Percentiles rank a stretch among this genome's conserved stretches.
These are phyloP conservation scores for Yamadazyma friedrichii DNA, from an alignment of 1,139 yeast species.

Conservation along the genomic window DNA sequence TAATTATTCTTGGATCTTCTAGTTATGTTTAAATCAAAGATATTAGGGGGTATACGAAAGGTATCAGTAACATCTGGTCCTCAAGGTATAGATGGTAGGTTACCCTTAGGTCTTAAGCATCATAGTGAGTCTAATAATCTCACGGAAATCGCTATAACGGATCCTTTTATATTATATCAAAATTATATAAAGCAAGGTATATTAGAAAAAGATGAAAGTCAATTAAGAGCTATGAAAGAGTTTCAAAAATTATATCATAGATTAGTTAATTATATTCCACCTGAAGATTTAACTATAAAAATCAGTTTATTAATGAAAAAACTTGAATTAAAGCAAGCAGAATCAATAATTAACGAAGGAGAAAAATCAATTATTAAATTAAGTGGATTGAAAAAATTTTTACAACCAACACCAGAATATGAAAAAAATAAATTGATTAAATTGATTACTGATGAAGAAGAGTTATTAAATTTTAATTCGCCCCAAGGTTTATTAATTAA, in stretches of 20 bases:
- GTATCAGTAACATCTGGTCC: slow-evolving; percentile 24
- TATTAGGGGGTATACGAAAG: background rate
- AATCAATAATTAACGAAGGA: slow-evolving; percentile 14
- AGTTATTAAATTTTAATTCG: slow-evolving; percentile 50
- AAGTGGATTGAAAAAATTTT: slow-evolving; percentile 21
- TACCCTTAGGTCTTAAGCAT: slow-evolving; percentile 4
- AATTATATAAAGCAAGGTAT: slow-evolving; percentile 51
- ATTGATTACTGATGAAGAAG: slow-evolving; percentile 64
- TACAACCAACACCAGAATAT: slow-evolving; percentile 27
- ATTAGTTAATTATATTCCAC: slow-evolving; percentile 60
- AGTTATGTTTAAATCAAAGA: slow-evolving; percentile 1
- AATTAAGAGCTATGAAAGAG: slow-evolving; percentile 62
- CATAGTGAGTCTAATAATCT: slow-evolving; percentile 1
- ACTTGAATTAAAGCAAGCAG: slow-evolving; percentile 40
- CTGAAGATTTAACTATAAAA: slow-evolving; percentile 47
- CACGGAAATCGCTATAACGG: slow-evolving; percentile 49
- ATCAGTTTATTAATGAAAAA: slow-evolving; percentile 48
- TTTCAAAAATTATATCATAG: slow-evolving; percentile 61
- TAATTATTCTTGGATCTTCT: background rate
- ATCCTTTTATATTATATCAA: slow-evolving; percentile 61
- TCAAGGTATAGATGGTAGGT: slow-evolving; percentile 40
- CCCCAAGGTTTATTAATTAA: slow-evolving; percentile 67
- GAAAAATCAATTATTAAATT: slow-evolving; percentile 16
- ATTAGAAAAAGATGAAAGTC: slow-evolving; percentile 54
- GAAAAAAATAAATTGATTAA: slow-evolving; percentile 38